phyloP scores from a whole-genome alignment of 1,139 yeast species.

The Taphrina populina region DNA sequence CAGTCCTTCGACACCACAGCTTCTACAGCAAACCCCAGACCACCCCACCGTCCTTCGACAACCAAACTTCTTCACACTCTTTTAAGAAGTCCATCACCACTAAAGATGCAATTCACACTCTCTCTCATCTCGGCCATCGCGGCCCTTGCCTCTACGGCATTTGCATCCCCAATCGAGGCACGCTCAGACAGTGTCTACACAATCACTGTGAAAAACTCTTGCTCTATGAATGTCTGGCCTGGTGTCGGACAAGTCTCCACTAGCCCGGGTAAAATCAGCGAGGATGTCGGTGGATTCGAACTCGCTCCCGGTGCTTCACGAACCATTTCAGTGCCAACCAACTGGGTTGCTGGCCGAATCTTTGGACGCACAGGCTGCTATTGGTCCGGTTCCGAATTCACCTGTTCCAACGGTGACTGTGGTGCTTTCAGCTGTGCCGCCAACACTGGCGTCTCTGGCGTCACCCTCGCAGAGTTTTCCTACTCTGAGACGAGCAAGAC shows the following conservation, averaged over 20 bases:
- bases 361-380: conserved; percentile 30
- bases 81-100: conserved; percentile 9
- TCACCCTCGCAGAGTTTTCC: conserved; percentile 33
- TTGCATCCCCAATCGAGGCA: conserved; percentile 10
- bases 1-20: not conserved
- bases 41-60: conserved; percentile 25
- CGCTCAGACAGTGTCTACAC: conserved; percentile 12
- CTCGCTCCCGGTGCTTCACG: conserved; percentile 15
- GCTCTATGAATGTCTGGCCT: conserved; percentile 28
- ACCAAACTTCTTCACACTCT: conserved; percentile 14
- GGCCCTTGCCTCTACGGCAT: conserved; percentile 19
- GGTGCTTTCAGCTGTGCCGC: conserved; percentile 15
- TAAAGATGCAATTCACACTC: conserved; percentile 18
- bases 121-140: conserved; percentile 20
- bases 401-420: conserved; percentile 32
- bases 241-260: conserved; percentile 26
- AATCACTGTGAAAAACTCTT: conserved; percentile 25
- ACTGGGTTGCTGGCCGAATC: conserved; percentile 27
- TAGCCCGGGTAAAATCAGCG: conserved; percentile 11
- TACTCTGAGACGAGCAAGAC: conserved; percentile 28
- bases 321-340: conserved; percentile 19
- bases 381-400: conserved; percentile 12
- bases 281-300: conserved; percentile 16
- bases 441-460: conserved; percentile 26
- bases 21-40: conserved; percentile 2